Conservation (phyloP, 805 yeast species). For the Metschnikowia kunwiensis region DNA sequence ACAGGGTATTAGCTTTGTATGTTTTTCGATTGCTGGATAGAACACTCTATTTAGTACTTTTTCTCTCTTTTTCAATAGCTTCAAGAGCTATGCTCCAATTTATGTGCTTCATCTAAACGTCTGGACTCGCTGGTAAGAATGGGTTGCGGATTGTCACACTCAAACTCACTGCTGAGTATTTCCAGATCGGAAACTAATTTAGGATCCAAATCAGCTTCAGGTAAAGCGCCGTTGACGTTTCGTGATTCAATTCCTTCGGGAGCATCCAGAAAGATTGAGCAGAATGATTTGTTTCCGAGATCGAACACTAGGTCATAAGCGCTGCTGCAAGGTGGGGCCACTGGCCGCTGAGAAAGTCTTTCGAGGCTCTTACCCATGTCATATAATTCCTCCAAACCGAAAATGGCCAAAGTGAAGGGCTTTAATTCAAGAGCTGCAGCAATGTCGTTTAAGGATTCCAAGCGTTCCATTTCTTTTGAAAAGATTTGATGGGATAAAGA, state of each 20-base stretch:
- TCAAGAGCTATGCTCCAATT: no score
- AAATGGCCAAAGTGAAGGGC: conserved; percentile 15
- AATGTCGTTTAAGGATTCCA: conserved; percentile 22
- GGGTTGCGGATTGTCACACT: conserved; percentile 7
- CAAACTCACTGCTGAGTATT: conserved; percentile 20
- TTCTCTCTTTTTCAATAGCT: no score
- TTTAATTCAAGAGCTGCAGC: conserved; percentile 18
- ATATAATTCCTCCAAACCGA: conserved; percentile 14
- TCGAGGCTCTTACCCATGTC: conserved; percentile 4
- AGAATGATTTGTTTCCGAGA: conserved; percentile 13
- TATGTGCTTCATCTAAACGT: neutral
- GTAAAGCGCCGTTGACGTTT: neutral
- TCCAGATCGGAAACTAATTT: conserved; percentile 17
- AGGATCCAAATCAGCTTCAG: neutral
- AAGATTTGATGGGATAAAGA: no score
- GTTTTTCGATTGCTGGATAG: conserved; percentile 1
- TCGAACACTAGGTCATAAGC: conserved; percentile 12
- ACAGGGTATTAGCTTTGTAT: neutral
- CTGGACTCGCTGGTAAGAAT: conserved; percentile 9
- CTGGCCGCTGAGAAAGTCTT: conserved; percentile 6
- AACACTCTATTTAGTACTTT: conserved; percentile 1
- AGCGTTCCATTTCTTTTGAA: conserved; percentile 26
- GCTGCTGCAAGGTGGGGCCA: conserved; percentile 1
- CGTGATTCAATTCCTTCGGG: neutral
- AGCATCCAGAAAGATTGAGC: conserved; percentile 17